These are phyloP conservation scores for Magnolia changhungtana DNA, from an alignment of 164 flowering plant species.

Conservation along the genomic window DNA sequence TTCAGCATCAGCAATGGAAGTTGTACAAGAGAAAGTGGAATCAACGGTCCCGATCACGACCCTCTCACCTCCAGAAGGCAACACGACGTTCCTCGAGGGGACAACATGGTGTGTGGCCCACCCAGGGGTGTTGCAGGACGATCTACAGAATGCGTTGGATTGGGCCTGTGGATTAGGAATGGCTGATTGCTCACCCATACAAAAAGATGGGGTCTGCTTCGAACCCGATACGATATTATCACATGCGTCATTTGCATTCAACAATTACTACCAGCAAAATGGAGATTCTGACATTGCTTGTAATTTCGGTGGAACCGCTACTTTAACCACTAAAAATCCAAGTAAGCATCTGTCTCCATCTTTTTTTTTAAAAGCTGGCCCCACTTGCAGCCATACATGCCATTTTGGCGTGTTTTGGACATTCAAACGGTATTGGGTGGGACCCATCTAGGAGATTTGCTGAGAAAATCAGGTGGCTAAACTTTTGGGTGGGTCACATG, in stretches of 20 bases:
- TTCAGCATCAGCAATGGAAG: conserved; percentile 20
- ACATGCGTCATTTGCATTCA: conserved; percentile 94
- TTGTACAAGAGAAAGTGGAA: conserved; percentile 52
- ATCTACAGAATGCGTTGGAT: conserved; percentile 76
- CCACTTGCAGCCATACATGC: background rate
- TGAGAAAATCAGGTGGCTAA: background rate
- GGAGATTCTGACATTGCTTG: conserved; percentile 84
- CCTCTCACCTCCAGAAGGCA: conserved; percentile 85
- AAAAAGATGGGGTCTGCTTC: conserved; percentile 54
- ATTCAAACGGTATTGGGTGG: no score
- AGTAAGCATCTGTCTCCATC: conserved; percentile 36
- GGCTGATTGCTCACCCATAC: conserved; percentile 62
- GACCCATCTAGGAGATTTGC: background rate
- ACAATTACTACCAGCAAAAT: conserved; percentile 74
- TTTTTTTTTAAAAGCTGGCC: background rate
- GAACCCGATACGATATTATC: conserved; percentile 73
- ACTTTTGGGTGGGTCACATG: background rate
- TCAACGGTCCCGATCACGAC: conserved; percentile 38
- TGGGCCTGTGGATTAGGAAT: conserved; percentile 90
- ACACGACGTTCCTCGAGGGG: conserved; percentile 80
- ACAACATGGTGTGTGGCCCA: conserved; percentile 87
- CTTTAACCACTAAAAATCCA: conserved; percentile 50
- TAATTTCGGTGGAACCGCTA: conserved; percentile 84
- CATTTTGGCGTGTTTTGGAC: background rate
- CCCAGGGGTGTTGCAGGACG: conserved; percentile 52